A percentile compares a stretch with the other conserved stretches of the same genome.
phyloP scores from a whole-genome alignment of 768 basidiomycete genomes.

The Trametes elegans region DNA sequence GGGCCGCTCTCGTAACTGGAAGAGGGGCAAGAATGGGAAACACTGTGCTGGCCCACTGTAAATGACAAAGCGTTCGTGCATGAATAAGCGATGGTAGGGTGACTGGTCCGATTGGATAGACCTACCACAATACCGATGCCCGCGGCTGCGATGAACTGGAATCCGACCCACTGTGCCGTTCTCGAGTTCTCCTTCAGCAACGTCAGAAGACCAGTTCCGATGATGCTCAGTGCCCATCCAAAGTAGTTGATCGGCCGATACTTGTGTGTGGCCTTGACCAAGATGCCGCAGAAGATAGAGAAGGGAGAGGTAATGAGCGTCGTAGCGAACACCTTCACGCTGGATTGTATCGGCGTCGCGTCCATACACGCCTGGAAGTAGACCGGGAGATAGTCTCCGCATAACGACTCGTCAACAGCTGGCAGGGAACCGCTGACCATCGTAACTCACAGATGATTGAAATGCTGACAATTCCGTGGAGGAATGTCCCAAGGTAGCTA shows the following conservation, averaged over 20 bases:
- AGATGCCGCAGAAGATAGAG: conserved; percentile 37
- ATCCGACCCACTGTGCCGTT: conserved; percentile 14
- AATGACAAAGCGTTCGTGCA: neutral
- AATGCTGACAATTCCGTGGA: conserved; percentile 8
- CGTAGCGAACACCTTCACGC: conserved; percentile 34
- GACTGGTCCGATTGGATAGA: neutral
- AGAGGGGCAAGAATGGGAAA: conserved; percentile 36
- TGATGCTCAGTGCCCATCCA: conserved; percentile 35
- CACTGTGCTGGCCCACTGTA: neutral
- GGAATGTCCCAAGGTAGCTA: conserved; percentile 10
- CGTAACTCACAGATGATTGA: conserved; percentile 13
- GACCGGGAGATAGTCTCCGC: conserved; percentile 41
- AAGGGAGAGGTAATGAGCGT: conserved; percentile 33
- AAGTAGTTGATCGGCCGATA: conserved; percentile 37
- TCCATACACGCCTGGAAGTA: conserved; percentile 46
- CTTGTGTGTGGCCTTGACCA: conserved; percentile 33
- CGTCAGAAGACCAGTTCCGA: conserved; percentile 36
- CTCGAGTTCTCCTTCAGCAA: conserved; percentile 26
- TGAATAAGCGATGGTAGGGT: neutral
- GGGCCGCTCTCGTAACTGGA: conserved; percentile 31
- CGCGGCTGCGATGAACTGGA: conserved; percentile 25
- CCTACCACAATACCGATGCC: conserved; percentile 29
- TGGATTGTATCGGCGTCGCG: conserved; percentile 36
- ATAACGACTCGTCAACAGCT: neutral
- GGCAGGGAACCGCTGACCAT: neutral